Evolutionary conservation across 352 stramenopile genomes (phyloP), one percentile per base, ranked within the genome.

Genomic region (Pythium coloratum): DNA sequence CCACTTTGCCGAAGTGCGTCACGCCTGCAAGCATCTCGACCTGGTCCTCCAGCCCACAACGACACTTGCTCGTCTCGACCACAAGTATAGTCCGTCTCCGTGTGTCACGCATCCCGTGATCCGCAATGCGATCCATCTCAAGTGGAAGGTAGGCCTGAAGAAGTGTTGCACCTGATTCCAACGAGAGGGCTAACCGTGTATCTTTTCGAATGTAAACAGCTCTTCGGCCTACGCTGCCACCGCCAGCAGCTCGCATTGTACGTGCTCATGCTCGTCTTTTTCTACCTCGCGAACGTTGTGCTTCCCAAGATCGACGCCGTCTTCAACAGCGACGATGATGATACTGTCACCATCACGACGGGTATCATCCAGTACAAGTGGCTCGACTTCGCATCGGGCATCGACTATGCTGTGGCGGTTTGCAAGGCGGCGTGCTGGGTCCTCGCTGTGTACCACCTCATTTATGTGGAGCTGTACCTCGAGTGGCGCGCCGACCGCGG

Each of bases 401-500:
- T 82, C 0, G 77, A 82, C 64, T 81, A 76, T 38, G 78, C 81
- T 34, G 69, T 82, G 8, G 77, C 68, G 18, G 53, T 75, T 26
- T 80, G 75, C 16, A 85, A 88, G 49, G 55, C 77, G 5, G 73
- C 69, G 20, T 84, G 73, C 36, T 88, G 79, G 79, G 26, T 53
- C 0, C 55, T 85, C 9, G 77, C 79, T 0, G 44, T 81, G 10
- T 88, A 88, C 55, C 79, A 85, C 46, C 72, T 88, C 33, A 47
- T 82, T 6, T 88, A 85, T 55, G 79, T 88, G 51, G 79, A 88
- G 62, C 61, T 88, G n/a, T 84, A 78, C 63, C 80, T 84, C 47
- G 79, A 88, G 55, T 84, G 72, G 68, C 69, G 73, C 7, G 74
- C 78, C 10, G 73, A 86, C 33, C 67, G 62, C 5, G 62, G 56